These are phyloP conservation scores for Isatis tinctoria DNA, from an alignment of 345 rosid genomes.

Conservation along the genomic window DNA sequence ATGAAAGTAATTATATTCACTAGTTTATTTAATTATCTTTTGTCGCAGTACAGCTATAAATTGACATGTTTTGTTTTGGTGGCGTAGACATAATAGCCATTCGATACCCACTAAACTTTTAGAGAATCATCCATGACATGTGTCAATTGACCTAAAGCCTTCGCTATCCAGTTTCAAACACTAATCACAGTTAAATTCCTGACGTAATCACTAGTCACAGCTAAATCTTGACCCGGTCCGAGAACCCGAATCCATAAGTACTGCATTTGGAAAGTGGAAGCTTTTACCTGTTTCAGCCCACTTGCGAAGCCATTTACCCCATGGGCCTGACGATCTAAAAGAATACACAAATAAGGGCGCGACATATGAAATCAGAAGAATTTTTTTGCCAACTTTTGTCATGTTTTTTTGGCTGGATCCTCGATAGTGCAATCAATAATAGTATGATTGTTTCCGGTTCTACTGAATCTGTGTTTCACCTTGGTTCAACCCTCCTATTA, in stretches of 20 bases:
- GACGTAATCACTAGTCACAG: neutral
- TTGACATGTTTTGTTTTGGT: neutral
- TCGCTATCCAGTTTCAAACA: neutral
- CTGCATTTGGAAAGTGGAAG: slow-evolving; percentile 2
- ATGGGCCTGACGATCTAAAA: neutral
- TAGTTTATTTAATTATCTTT: neutral
- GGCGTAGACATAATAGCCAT: neutral
- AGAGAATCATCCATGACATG: neutral
- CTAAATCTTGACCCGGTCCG: neutral
- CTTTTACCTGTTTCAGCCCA: neutral
- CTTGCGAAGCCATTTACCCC: neutral
- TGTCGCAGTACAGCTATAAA: neutral
- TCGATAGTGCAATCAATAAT: neutral
- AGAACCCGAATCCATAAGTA: neutral
- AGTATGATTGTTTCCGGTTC: neutral
- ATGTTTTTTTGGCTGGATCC: neutral
- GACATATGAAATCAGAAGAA: neutral
- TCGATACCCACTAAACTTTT: neutral
- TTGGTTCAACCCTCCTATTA: neutral
- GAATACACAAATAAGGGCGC: neutral
- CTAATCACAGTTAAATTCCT: too few species aligned
- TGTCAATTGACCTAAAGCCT: neutral
- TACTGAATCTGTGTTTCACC: neutral
- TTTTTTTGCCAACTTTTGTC: neutral
- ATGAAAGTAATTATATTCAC: neutral